Conservation (phyloP, 1,139 yeast genomes). For the Yamadazyma conglobata region DNA sequence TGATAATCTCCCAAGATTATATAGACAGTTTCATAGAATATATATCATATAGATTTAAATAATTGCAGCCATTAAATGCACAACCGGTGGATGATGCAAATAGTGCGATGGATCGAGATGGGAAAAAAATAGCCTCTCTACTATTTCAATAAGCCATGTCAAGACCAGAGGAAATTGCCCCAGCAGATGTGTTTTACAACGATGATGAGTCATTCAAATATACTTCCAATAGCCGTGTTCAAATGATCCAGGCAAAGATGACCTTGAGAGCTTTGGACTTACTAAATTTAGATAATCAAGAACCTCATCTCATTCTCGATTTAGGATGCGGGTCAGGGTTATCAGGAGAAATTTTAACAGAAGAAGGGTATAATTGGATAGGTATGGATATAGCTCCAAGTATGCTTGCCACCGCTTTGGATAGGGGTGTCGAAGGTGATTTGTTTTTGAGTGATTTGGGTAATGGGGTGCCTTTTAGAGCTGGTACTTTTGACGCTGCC, state of each 20-base stretch:
- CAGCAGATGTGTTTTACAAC: conserved; percentile 93
- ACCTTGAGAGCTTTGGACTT: conserved; percentile 89
- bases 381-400: conserved; percentile 97
- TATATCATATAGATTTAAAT: too few relatives aligned
- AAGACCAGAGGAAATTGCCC: conserved; percentile 96
- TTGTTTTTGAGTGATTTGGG: conserved; percentile 91
- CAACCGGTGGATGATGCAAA: too few relatives aligned
- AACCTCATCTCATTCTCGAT: conserved; percentile 76
- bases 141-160: conserved; percentile 64
- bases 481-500: conserved; percentile 97
- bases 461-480: conserved; percentile 87
- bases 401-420: conserved; percentile 93
- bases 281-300: conserved; percentile 60
- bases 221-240: conserved; percentile 92
- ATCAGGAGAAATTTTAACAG: conserved; percentile 89
- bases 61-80: too few relatives aligned
- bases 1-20: conserved; percentile 1
- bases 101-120: too few relatives aligned
- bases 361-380: conserved; percentile 92
- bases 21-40: too few relatives aligned
- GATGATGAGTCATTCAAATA: conserved; percentile 87
- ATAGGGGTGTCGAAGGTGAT: conserved; percentile 92
- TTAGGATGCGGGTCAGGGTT: conserved; percentile 97
- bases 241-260: conserved; percentile 97
- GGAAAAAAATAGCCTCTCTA: too few relatives aligned